Conservation (phyloP, 2,329 filamentous ascomycete species). For the Phoma herbarum region DNA sequence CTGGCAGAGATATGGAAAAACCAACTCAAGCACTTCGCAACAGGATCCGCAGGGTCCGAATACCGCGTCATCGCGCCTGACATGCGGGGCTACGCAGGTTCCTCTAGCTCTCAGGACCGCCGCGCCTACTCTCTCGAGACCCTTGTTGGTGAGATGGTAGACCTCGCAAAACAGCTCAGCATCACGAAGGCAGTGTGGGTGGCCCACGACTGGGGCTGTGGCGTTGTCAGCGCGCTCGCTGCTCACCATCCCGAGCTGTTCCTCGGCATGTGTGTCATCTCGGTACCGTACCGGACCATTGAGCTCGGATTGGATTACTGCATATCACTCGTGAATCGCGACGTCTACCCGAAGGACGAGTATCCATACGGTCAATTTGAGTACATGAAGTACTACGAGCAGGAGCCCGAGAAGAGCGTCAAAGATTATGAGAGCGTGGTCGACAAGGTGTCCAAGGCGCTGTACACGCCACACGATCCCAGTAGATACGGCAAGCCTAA, state of each 20-base stretch:
- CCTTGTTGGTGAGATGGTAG: conserved; percentile 41
- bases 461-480: conserved; percentile 38
- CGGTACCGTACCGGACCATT: conserved; percentile 54
- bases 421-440: conserved; percentile 33
- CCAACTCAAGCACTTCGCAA: conserved; percentile 46
- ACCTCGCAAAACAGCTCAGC: conserved; percentile 53
- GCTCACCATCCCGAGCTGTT: conserved; percentile 46
- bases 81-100: conserved; percentile 50
- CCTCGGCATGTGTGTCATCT: conserved; percentile 37
- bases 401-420: conserved; percentile 26
- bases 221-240: conserved; percentile 42
- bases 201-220: conserved; percentile 57
- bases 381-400: conserved; percentile 48
- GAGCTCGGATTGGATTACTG: conserved; percentile 54
- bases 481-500: conserved; percentile 36
- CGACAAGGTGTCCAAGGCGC: conserved; percentile 35
- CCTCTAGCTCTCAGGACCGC: conserved; percentile 24
- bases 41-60: conserved; percentile 35
- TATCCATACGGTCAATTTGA: conserved; percentile 52
- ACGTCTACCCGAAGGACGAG: conserved; percentile 57
- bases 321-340: conserved; percentile 52
- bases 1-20: conserved; percentile 49
- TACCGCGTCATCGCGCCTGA: conserved; percentile 40
- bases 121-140: conserved; percentile 45
- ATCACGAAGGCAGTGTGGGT: conserved; percentile 58